Base-by-base conservation (phyloP, 1,284 basidiomycete genomes). In the Ceratobasidium sp. region DNA sequence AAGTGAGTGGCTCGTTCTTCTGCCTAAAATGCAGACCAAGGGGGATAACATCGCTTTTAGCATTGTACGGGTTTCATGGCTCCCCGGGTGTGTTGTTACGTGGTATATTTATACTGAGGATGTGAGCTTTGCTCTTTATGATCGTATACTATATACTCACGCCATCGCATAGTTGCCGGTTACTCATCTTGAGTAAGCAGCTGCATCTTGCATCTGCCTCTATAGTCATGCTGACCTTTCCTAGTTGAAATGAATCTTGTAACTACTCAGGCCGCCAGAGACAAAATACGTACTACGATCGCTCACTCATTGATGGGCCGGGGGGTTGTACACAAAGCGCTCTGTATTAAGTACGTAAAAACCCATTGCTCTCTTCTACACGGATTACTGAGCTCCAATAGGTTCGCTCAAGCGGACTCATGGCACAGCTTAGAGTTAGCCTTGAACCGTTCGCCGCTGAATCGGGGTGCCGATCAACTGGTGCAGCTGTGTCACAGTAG, bases 401-500 rank as follows among this genome's bases (percentile, higher is more conserved):
- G 75, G n/a, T 68, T 77, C 61, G 44, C 42, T 0, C 23, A 65
- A 12, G 54, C 64, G 15, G 44, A 48, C 44, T 48, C 64, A 2
- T 77, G 75, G 75, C 23, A 2, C 15, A 42, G 68, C 17, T 28
- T 77, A 23, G 50, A 40, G 46, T 42, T n/a, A 5, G 65, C 65
- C 12, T 13, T 68, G 1, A 38, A 6, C 15, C 23, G 17, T 12
- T 77, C 54, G 5, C 75, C 65, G 3, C 65, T 77, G 6, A 77
- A 77, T 20, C 64, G 65, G 2, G 75, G 64, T 12, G 40, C 54
- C 15, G 75, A 77, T 33, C 52, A 68, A 40, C 65, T 67, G 13
- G 65, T 77, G 5, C 13, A 61, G 20, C 13, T 56, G 9, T 38
- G 46, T 6, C 40, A 20, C 38, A 64, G 54, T 3, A 46, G 1